A percentile compares a stretch with the other conserved stretches of the same genome.
phyloP scores from a whole-genome alignment of 1,139 yeast genomes.

The Zygosaccharomyces sapae region DNA sequence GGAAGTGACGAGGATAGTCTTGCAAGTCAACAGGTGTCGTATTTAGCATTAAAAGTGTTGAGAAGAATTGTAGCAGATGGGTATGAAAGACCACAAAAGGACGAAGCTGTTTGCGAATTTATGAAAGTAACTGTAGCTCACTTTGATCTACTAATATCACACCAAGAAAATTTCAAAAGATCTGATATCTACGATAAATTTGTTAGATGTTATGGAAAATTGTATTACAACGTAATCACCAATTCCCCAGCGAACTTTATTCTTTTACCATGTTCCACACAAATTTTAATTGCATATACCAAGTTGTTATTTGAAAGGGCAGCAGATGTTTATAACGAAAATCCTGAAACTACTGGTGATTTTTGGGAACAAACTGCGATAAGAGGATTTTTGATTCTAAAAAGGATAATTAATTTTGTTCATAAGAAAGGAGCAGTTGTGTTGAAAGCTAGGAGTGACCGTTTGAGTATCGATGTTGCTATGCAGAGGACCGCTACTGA shows the following conservation, averaged over 20 bases:
- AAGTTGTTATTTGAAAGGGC: constrained; percentile 62
- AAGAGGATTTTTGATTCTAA: constrained; percentile 61
- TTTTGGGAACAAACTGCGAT: constrained; percentile 77
- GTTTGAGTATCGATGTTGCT: constrained; percentile 57
- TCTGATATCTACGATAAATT: constrained; percentile 62
- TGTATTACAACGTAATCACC: constrained; percentile 51
- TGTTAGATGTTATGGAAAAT: constrained; percentile 70
- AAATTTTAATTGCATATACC: constrained; percentile 56
- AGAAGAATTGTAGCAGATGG: constrained; percentile 77
- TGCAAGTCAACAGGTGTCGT: constrained; percentile 58
- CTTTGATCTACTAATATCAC: constrained; percentile 51
- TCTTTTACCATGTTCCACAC: constrained; percentile 59
- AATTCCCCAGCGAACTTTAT: constrained; percentile 63
- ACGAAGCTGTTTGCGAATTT: constrained; percentile 53
- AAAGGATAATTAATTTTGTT: constrained; percentile 57
- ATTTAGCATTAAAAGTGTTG: constrained; percentile 67
- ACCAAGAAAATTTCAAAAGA: constrained; percentile 50
- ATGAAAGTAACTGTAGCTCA: constrained; percentile 56
- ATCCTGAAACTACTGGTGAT: constrained; percentile 47
- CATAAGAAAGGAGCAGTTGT: constrained; percentile 64
- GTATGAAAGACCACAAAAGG: constrained; percentile 61
- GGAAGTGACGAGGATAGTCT: constrained; percentile 32
- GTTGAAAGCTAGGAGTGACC: constrained; percentile 58
- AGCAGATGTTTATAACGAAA: constrained; percentile 48
- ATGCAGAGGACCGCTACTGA: constrained; percentile 48